phyloP scores from a whole-genome alignment of 331 rosid genomes.

The Saraca asoca region DNA sequence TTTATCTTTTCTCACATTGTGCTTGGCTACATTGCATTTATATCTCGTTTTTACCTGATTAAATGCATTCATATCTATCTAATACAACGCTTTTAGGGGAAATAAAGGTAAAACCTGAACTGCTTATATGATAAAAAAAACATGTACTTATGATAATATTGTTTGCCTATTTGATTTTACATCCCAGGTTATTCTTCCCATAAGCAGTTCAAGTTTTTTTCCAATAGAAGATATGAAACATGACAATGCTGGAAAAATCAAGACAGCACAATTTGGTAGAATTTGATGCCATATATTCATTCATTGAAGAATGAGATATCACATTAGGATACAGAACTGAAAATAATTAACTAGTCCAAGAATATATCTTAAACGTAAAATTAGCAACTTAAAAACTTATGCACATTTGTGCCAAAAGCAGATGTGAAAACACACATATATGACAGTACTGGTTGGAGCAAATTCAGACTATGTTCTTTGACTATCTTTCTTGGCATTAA shows the following conservation, averaged over 20 bases:
- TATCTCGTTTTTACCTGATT: no score
- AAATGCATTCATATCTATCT: not conserved
- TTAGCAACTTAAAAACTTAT: not conserved
- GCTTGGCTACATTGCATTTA: not conserved
- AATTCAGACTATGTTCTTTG: not conserved
- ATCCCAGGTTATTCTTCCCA: no score
- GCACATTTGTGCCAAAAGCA: constrained; percentile 8
- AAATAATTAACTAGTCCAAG: not conserved
- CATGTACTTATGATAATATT: no score
- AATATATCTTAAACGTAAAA: no score
- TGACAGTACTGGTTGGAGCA: not conserved
- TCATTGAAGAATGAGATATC: constrained; percentile 3
- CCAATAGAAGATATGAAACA: not conserved
- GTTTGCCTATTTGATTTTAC: no score
- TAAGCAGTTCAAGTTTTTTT: constrained; percentile 1
- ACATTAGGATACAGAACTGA: not conserved
- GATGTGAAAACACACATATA: not conserved
- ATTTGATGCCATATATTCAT: constrained; percentile 1
- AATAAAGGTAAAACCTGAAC: no score
- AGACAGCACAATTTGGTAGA: not conserved
- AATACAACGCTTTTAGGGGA: not conserved
- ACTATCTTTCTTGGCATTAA: constrained; percentile 8
- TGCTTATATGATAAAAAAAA: no score
- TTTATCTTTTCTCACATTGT: not conserved
- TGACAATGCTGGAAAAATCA: not conserved